Percentiles rank a stretch among this genome's conserved stretches.
Evolutionary conservation across 805 yeast genomes (phyloP).

Genomic region (Candida qinlingensis): DNA sequence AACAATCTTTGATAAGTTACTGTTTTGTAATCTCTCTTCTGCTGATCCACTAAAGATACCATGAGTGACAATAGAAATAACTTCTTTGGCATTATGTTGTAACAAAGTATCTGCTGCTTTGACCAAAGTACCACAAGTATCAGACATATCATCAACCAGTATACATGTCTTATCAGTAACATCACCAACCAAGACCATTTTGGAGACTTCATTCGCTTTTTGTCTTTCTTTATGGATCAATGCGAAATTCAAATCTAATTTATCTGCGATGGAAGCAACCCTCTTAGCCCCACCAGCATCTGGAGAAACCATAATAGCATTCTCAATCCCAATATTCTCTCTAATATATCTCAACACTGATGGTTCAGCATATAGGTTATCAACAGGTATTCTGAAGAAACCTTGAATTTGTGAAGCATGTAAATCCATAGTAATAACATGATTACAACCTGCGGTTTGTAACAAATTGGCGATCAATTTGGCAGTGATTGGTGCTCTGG

Average conservation of each 20-base stretch:
- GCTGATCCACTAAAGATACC: conserved; percentile 91
- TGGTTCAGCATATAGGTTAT: conserved; percentile 94
- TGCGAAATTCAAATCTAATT: conserved; percentile 88
- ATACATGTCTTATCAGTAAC: conserved; percentile 79
- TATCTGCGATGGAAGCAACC: conserved; percentile 91
- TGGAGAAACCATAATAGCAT: conserved; percentile 84
- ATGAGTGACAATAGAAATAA: conserved; percentile 92
- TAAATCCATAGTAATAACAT: conserved; percentile 92
- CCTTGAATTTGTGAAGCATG: conserved; percentile 99
- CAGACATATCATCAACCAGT: conserved; percentile 96
- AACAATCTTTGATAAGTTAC: conserved; percentile 66
- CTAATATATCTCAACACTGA: conserved; percentile 76
- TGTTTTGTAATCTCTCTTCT: conserved; percentile 59
- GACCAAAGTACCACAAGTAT: conserved; percentile 93
- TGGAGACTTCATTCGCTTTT: conserved; percentile 88
- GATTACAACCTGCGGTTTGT: conserved; percentile 92
- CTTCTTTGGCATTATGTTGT: conserved; percentile 75
- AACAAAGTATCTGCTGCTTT: conserved; percentile 89
- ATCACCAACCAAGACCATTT: conserved; percentile 96
- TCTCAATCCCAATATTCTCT: conserved; percentile 48
- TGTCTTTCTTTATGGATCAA: conserved; percentile 95
- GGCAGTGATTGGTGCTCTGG: conserved; percentile 95
- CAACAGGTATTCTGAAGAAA: conserved; percentile 91
- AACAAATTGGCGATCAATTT: conserved; percentile 87
- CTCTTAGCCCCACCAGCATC: conserved; percentile 99